A percentile compares a stretch with the other conserved stretches of the same genome.
phyloP scores from a whole-genome alignment of 352 stramenopile species.

The Phytophthora macrochlamydospora region DNA sequence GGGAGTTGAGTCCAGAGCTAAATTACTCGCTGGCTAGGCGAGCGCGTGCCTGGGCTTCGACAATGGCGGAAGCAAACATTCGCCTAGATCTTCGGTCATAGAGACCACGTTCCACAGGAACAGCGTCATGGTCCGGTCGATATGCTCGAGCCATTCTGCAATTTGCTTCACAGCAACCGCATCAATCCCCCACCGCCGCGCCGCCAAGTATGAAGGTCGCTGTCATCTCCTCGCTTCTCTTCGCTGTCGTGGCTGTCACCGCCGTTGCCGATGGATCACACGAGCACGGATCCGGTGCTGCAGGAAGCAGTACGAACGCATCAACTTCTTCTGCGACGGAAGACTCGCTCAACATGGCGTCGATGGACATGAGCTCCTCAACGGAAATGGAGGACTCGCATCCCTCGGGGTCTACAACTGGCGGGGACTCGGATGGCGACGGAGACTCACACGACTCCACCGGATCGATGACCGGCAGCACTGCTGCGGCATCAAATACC shows the following conservation, averaged over 20 bases:
- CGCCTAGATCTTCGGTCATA: no score
- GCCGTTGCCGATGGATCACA: background rate
- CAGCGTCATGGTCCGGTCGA: no score
- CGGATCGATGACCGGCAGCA: background rate
- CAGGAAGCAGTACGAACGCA: background rate
- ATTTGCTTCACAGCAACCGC: no score
- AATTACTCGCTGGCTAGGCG: no score
- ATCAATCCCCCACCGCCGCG: no score
- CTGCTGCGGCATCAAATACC: background rate
- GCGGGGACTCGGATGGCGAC: background rate
- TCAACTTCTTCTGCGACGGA: background rate
- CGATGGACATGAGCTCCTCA: background rate
- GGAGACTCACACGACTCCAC: background rate
- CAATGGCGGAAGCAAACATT: no score
- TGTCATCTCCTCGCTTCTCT: background rate
- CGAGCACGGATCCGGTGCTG: background rate
- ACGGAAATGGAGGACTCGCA: conserved; percentile 2
- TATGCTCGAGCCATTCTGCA: no score
- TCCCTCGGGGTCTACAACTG: background rate
- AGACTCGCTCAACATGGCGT: background rate
- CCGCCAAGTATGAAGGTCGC: no score
- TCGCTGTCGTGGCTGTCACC: background rate
- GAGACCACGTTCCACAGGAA: no score
- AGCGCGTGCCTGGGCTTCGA: no score
- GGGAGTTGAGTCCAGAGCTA: no score